Base-by-base conservation (phyloP, 2,329 filamentous ascomycete species). In the Sclerotinia spermophila region DNA sequence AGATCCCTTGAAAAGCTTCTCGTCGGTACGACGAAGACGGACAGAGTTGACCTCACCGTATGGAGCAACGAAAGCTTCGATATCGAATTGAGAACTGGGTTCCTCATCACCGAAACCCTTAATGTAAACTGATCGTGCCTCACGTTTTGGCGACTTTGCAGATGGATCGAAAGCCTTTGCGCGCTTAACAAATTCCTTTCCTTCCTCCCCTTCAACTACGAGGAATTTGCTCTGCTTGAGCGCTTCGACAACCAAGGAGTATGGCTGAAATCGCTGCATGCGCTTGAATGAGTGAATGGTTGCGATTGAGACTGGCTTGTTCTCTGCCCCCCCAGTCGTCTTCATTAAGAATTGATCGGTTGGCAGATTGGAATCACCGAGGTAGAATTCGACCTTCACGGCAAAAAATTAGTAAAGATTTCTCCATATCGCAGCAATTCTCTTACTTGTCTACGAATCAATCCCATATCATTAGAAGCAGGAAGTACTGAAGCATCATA, bases 251-350 rank as follows among this genome's bases (percentile, higher is more conserved):
- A 99, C 87, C 70, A 92, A 90, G 70, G 87, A 89, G 83, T 94
- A 94, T 56, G 93, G 93, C 82, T 96, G 90, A 87, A 98, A 99
- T 77, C 90, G 92, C 75, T 89, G 91, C 96, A 99, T 99, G 81
- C 96, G 94, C 83, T 94, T 95, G 86, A 99, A 99, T 67, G 84
- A 89, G 85, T 90, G 89, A 75, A 99, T 89, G 73, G 90, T 87
- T 78, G 90, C 89, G 75, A 99, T 85, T 33, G 90, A 84, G 51
- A 99, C 90, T 58, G 94, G 87, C 81, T 92, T 91, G 85, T 97
- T 97, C 78, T 91, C 86, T 74, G 87, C 84, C 71, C 95, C 95
- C 53, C 90, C 91, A 69, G 93, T 92, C 78, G 90, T 85, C 74
- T 89, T 85, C 84, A 94, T 92, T 76, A 99, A 86, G 83, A 93